A percentile compares a stretch with the other conserved stretches of the same genome.
Evolutionary conservation across 2,329 filamentous ascomycete species (phyloP).

Genomic region (Alternaria sp.): DNA sequence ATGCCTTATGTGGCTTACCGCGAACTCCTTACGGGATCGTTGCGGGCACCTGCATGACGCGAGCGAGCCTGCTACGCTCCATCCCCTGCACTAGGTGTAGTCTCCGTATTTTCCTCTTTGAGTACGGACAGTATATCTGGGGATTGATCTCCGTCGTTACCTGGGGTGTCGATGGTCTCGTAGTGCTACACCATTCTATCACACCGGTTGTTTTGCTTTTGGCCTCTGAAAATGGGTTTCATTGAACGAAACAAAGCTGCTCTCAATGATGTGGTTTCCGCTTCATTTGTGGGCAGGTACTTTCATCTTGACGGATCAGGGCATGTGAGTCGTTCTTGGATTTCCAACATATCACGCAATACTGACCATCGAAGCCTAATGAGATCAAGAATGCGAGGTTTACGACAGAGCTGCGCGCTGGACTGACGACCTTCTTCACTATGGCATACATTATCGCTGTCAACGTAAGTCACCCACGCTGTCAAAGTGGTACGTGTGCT

Average conservation of each 20-base stretch:
- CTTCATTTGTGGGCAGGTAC: constrained; percentile 45
- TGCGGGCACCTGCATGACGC: constrained; percentile 11
- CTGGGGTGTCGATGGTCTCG: not conserved
- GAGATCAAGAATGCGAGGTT: constrained; percentile 78
- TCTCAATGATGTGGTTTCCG: constrained; percentile 41
- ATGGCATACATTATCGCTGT: constrained; percentile 67
- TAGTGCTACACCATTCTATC: not conserved
- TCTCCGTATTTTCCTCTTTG: not conserved
- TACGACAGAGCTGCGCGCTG: constrained; percentile 82
- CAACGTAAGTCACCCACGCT: constrained; percentile 51
- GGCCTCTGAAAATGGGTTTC: constrained; percentile 15
- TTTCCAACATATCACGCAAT: not conserved
- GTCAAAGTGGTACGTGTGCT: not conserved
- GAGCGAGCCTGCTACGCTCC: not conserved
- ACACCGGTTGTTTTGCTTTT: not conserved
- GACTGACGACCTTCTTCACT: constrained; percentile 71
- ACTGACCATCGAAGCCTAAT: constrained; percentile 58
- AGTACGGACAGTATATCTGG: constrained; percentile 4
- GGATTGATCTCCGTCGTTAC: not conserved
- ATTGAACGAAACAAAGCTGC: constrained; percentile 27
- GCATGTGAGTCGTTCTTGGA: constrained; percentile 67
- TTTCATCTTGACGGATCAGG: constrained; percentile 84
- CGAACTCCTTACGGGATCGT: not conserved
- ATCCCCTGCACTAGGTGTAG: not conserved
- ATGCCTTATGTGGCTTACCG: not conserved